Base-by-base conservation (phyloP, 148 eudicot genomes). In the Limonium bicolor region DNA sequence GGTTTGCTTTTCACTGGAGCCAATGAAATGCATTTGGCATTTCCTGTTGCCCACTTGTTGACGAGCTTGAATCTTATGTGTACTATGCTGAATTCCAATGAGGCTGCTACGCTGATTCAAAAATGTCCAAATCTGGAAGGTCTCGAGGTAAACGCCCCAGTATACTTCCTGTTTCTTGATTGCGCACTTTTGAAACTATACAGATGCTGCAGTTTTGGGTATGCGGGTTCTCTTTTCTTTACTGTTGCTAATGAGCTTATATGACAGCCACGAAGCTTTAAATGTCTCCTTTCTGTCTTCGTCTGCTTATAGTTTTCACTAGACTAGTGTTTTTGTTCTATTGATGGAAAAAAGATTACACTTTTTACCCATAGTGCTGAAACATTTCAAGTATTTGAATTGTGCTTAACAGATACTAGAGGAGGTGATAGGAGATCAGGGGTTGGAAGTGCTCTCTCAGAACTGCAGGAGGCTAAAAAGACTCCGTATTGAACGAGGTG, bases 401-500 rank as follows among this genome's bases (percentile, higher is more conserved):
- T 20, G 9, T 20, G 26, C 22, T 10, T 15, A 19, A 51, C 52
- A 2, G 31, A 56, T 71, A 92, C 95, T 70, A 85, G 27, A 78
- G 87, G 53, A 74, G 78, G 94, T 69, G 7, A 69, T 92, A 24
- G 80, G 99, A 41, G 99, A 92, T 54, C 58, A 74, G 58, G 99
- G 95, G 15, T 54, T 92, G 54, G 95, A 78, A 62, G 59, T 69
- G 50, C 70, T 92, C 21, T 73, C 86, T 30, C 48, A 28, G 4
- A 61, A 41, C 16, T 92, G 99, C 58, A 92, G 73, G 70, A 71
- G 34, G 45, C 25, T 92, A 40, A 76, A 61, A 61, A 61, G 93
- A 27, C 87, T 92, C 5, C 71, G 95, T 32, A 66, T 92, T 12
- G 99, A 92, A 65, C 68, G 86, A 27, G 99, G 94, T 26, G 99